These are phyloP conservation scores for Bipolaris zeicola DNA, from an alignment of 2,329 filamentous ascomycete species.

Conservation along the genomic window DNA sequence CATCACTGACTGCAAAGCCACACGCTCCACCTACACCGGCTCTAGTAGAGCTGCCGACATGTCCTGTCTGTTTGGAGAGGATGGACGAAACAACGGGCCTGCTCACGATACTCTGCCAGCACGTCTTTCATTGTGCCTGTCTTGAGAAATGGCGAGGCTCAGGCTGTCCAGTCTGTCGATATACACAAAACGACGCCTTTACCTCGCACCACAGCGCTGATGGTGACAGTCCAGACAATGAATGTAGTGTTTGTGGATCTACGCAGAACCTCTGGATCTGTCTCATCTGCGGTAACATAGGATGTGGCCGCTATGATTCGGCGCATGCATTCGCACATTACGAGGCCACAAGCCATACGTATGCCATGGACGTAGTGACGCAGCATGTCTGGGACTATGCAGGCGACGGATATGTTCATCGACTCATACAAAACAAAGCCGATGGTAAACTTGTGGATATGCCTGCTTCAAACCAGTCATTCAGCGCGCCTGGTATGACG, in stretches of 20 bases:
- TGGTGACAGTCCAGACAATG: constrained; percentile 61
- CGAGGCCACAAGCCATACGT: constrained; percentile 86
- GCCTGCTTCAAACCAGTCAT: constrained; percentile 57
- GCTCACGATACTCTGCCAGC: constrained; percentile 94
- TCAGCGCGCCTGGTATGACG: constrained; percentile 47
- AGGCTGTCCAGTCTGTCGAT: constrained; percentile 92
- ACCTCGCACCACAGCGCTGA: constrained; percentile 36
- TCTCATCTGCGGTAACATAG: constrained; percentile 88
- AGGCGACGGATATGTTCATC: constrained; percentile 93
- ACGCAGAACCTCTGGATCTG: constrained; percentile 91
- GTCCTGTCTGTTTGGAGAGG: constrained; percentile 92
- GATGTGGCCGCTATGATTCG: constrained; percentile 91
- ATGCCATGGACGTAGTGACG: constrained; percentile 88
- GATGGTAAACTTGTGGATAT: constrained; percentile 92
- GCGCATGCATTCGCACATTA: constrained; percentile 94
- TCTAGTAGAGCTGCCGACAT: constrained; percentile 89
- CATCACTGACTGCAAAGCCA: constrained; percentile 63
- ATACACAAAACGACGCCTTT: constrained; percentile 69
- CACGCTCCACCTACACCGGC: constrained; percentile 79
- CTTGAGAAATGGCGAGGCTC: constrained; percentile 94
- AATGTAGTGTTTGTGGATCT: constrained; percentile 82
- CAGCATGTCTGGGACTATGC: constrained; percentile 99
- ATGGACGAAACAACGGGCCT: constrained; percentile 98
- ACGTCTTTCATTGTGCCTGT: constrained; percentile 96
- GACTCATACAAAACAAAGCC: constrained; percentile 90